phyloP scores from a whole-genome alignment of 2,329 filamentous ascomycete species.

The Aaosphaeria arxii region DNA sequence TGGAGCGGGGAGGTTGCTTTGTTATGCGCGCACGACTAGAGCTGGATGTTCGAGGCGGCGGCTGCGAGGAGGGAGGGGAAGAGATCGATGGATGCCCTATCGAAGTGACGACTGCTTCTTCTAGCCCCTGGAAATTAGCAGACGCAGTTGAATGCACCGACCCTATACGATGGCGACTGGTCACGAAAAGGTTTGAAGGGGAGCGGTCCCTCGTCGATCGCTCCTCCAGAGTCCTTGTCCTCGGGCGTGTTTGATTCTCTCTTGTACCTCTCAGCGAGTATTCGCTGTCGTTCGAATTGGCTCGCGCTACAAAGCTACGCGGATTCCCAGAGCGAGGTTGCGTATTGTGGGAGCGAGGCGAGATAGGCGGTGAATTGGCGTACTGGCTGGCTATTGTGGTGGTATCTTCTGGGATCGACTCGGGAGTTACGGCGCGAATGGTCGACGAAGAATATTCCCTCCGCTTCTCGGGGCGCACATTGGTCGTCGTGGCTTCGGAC shows the following conservation, averaged over 20 bases:
- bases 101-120: slow-evolving; percentile 39
- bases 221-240: slow-evolving; percentile 52
- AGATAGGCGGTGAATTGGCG: slow-evolving; percentile 25
- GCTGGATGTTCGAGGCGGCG: slow-evolving; percentile 27
- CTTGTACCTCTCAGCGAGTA: slow-evolving; percentile 25
- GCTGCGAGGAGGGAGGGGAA: slow-evolving; percentile 24
- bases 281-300: slow-evolving; percentile 32
- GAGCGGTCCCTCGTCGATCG: slow-evolving; percentile 38
- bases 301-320: slow-evolving; percentile 25
- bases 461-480: slow-evolving; percentile 11
- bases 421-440: slow-evolving; percentile 66
- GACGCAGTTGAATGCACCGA: slow-evolving; percentile 66
- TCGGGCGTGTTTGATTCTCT: slow-evolving; percentile 53
- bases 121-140: slow-evolving; percentile 46
- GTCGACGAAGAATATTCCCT: slow-evolving; percentile 40
- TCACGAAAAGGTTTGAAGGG: slow-evolving; percentile 39
- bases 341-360: slow-evolving; percentile 18
- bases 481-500: slow-evolving; percentile 14
- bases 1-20: slow-evolving; percentile 23
- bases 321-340: slow-evolving; percentile 19
- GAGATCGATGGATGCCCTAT: slow-evolving; percentile 42
- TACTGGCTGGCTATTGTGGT: slow-evolving; percentile 8
- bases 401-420: slow-evolving; percentile 37
- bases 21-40: slow-evolving; percentile 26
- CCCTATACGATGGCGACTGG: slow-evolving; percentile 63